phyloP scores from a whole-genome alignment of 768 basidiomycete genomes.

The Candolleomyces eurysporus region DNA sequence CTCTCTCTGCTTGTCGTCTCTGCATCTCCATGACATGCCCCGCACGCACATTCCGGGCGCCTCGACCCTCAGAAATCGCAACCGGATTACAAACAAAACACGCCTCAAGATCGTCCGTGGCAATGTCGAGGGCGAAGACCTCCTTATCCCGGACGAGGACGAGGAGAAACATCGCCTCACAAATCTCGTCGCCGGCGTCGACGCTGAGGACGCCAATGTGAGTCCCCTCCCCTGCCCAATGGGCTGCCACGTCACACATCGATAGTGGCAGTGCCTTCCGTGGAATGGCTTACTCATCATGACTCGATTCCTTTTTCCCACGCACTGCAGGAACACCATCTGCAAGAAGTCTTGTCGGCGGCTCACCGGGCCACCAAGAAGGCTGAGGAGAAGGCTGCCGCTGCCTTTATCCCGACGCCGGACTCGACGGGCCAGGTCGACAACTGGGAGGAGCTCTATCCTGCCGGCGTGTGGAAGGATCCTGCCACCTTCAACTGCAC shows the following conservation, averaged over 20 bases:
- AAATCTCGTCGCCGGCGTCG: conserved; percentile 79
- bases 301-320: conserved; percentile 19
- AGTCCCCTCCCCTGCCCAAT: conserved; percentile 40
- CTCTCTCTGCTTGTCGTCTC: conserved; percentile 28
- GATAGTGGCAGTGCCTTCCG: conserved; percentile 50
- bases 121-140: conserved; percentile 74
- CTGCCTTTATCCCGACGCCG: conserved; percentile 84
- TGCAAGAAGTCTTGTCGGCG: conserved; percentile 50
- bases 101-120: conserved; percentile 83
- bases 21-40: conserved; percentile 80
- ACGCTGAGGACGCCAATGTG: conserved; percentile 92
- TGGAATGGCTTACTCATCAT: conserved; percentile 46
- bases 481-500: conserved; percentile 75
- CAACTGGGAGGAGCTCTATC: conserved; percentile 79
- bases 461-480: conserved; percentile 67
- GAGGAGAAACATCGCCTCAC: conserved; percentile 79
- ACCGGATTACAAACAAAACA: conserved; percentile 91
- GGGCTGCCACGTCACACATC: conserved; percentile 38
- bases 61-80: conserved; percentile 80
- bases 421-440: conserved; percentile 80
- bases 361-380: conserved; percentile 34
- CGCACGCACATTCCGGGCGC: conserved; percentile 75
- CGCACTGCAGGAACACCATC: conserved; percentile 46
- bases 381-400: conserved; percentile 40
- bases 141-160: conserved; percentile 83